A percentile compares a stretch with the other conserved stretches of the same genome.
These are phyloP conservation scores for Ichthyophthirius multifiliis DNA, from an alignment of 169 alveolate genomes.

Conservation along the genomic window DNA sequence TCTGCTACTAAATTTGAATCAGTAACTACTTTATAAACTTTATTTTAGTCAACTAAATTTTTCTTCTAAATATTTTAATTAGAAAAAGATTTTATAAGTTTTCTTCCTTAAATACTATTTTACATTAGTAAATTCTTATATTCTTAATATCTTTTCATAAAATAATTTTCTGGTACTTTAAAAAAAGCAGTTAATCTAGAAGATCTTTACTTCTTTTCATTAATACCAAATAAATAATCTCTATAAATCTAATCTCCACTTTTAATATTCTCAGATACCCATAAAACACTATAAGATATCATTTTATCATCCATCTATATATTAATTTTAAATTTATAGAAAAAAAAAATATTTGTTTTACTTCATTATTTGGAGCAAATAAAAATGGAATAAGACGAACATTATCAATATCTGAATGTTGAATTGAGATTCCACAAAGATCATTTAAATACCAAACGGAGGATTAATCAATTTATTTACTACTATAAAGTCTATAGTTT, in stretches of 20 bases:
- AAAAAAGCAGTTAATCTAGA: conserved; percentile 77
- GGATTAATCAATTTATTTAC: conserved; percentile 65
- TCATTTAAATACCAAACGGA: conserved; percentile 77
- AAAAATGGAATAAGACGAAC: conserved; percentile 68
- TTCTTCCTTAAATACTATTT: background rate
- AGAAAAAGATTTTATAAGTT: background rate
- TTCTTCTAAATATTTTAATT: conserved; percentile 6
- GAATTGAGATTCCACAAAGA: conserved; percentile 71
- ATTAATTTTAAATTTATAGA: no score
- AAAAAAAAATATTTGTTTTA: no score
- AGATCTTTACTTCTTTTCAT: conserved; percentile 72
- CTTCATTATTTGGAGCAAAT: conserved; percentile 54
- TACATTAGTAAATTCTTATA: conserved; percentile 22
- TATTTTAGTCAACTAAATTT: conserved; percentile 8
- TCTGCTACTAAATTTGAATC: conserved; percentile 60
- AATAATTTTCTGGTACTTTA: conserved; percentile 67
- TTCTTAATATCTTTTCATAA: conserved; percentile 38
- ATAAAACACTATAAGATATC: conserved; percentile 59
- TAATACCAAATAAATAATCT: conserved; percentile 68
- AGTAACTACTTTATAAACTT: conserved; percentile 46
- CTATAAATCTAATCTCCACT: conserved; percentile 56
- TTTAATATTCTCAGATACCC: conserved; percentile 63
- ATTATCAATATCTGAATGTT: conserved; percentile 79
- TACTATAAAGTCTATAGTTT: conserved; percentile 65
- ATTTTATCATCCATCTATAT: conserved; percentile 57